Evolutionary conservation across 2,329 filamentous ascomycete species (phyloP).

Genomic region (Talaromyces sp.): DNA sequence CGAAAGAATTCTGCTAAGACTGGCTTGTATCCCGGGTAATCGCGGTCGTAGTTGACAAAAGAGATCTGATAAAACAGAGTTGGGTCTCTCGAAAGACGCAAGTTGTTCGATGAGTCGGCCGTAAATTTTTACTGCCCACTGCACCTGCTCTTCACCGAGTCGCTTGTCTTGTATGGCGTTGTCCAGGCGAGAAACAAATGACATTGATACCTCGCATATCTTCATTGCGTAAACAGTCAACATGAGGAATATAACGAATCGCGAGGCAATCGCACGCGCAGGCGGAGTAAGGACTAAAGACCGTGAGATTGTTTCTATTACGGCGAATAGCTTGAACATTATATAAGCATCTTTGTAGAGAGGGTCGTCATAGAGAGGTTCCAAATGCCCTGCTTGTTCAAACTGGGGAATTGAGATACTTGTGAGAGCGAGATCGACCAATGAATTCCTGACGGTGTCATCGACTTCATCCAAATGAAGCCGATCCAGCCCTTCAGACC

Average conservation of each 20-base stretch:
- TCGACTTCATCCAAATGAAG: not conserved
- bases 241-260: constrained; percentile 13
- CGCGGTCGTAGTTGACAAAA: not conserved
- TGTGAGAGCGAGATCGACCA: not conserved
- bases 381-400: not conserved
- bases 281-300: too few species aligned
- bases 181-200: constrained; percentile 12
- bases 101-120: not conserved
- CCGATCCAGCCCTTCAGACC: not conserved
- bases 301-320: constrained; percentile 11
- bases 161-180: constrained; percentile 7
- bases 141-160: not conserved
- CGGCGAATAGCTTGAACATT: constrained; percentile 15
- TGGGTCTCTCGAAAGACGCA: not conserved
- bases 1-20: not conserved
- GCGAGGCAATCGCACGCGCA: too few species aligned
- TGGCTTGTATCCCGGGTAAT: not conserved
- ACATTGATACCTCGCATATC: constrained; percentile 15
- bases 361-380: not conserved
- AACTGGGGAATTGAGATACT: constrained; percentile 6
- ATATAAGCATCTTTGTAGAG: constrained; percentile 10
- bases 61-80: constrained; percentile 1
- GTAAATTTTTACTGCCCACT: not conserved
- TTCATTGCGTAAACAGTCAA: constrained; percentile 13
- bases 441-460: not conserved